These are phyloP conservation scores for Fusarium staphyleae DNA, from an alignment of 2,329 filamentous ascomycete species.

Conservation along the genomic window DNA sequence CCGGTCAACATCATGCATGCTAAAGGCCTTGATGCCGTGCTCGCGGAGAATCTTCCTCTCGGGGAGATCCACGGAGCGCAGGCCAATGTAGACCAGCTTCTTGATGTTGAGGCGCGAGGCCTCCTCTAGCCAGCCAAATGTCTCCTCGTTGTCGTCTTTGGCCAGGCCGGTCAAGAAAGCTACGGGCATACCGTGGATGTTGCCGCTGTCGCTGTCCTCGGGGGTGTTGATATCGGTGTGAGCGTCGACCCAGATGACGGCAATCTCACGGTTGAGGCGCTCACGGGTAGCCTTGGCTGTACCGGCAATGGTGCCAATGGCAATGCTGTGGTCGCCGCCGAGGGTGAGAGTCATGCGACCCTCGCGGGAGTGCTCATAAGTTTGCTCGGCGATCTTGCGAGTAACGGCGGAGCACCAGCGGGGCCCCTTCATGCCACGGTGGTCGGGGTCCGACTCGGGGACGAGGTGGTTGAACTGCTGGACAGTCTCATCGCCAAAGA, in stretches of 20 bases:
- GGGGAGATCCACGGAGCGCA: conserved; percentile 89
- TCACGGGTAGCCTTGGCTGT: conserved; percentile 87
- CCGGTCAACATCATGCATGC: conserved; percentile 97
- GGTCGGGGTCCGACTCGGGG: conserved; percentile 75
- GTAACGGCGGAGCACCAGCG: conserved; percentile 86
- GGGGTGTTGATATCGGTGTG: conserved; percentile 98
- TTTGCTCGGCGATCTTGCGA: conserved; percentile 77
- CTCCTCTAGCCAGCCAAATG: conserved; percentile 88
- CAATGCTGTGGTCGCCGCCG: conserved; percentile 95
- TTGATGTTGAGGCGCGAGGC: conserved; percentile 73
- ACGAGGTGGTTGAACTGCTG: conserved; percentile 82
- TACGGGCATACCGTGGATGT: conserved; percentile 98
- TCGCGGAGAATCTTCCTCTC: conserved; percentile 94
- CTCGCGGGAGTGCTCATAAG: conserved; percentile 83
- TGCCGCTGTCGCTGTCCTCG: conserved; percentile 86
- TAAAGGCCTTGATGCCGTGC: conserved; percentile 92
- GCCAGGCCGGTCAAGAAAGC: conserved; percentile 89
- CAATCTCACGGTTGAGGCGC: conserved; percentile 81
- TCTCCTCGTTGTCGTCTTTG: conserved; percentile 74
- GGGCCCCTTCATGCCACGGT: conserved; percentile 95
- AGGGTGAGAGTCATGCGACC: conserved; percentile 92
- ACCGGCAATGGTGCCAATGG: conserved; percentile 90
- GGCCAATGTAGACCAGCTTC: conserved; percentile 96
- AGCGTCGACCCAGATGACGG: conserved; percentile 98
- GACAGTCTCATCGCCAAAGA: conserved; percentile 83